These are phyloP conservation scores for Plantago rigida DNA, from an alignment of 305 asterid genomes.

Conservation along the genomic window DNA sequence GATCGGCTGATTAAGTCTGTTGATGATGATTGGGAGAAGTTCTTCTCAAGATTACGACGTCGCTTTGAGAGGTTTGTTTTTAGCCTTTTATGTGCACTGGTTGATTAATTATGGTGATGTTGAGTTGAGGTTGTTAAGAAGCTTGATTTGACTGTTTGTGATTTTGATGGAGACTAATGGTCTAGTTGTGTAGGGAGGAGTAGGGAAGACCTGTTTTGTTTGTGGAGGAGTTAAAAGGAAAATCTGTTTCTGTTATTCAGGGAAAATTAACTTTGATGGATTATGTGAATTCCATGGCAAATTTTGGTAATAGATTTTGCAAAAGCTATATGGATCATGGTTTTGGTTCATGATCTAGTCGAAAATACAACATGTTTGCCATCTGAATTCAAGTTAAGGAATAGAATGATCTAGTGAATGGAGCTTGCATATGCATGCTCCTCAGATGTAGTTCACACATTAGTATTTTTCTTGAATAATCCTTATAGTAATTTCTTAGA, in stretches of 20 bases:
- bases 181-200: background rate
- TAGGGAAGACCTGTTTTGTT: background rate
- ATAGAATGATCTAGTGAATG: background rate
- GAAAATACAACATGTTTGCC: no score
- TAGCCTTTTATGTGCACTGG: background rate
- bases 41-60: slow-evolving; percentile 66
- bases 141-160: background rate
- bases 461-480: no score
- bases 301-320: no score
- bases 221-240: background rate
- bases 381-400: no score
- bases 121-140: background rate
- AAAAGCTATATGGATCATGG: background rate
- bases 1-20: slow-evolving; percentile 61
- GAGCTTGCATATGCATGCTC: background rate
- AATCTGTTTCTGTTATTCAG: background rate
- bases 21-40: slow-evolving; percentile 78
- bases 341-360: background rate
- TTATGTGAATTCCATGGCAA: no score
- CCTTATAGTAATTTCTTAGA: no score
- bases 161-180: background rate
- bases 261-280: background rate
- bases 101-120: background rate
- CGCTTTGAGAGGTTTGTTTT: slow-evolving; percentile 59
- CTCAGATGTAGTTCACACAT: no score